Percentiles rank a stretch among this genome's conserved stretches.
phyloP scores from a whole-genome alignment of 1,284 basidiomycete species.

The Retiboletus fuscus region DNA sequence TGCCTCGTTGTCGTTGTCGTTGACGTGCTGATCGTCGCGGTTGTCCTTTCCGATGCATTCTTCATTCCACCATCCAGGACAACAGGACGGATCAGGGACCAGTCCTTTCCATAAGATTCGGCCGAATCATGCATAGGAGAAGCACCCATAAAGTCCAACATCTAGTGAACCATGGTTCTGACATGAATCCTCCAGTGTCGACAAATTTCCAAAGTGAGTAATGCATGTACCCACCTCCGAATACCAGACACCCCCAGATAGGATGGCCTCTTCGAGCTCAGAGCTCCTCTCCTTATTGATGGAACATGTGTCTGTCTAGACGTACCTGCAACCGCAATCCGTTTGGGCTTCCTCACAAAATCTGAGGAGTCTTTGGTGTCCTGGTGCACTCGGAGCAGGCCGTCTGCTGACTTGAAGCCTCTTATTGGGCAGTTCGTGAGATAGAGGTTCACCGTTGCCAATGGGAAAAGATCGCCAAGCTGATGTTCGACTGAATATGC shows the following conservation, averaged over 20 bases:
- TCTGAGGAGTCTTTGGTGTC: too few species aligned
- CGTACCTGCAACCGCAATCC: too few species aligned
- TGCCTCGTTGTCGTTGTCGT: slow-evolving; percentile 43
- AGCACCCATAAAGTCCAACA: slow-evolving; percentile 44
- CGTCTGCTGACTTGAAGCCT: slow-evolving; percentile 17
- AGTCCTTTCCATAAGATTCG: slow-evolving; percentile 45
- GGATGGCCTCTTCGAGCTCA: slow-evolving; percentile 17
- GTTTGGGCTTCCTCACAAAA: too few species aligned
- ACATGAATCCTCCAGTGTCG: not conserved
- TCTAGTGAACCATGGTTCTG: not conserved
- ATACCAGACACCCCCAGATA: slow-evolving; percentile 42
- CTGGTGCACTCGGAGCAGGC: too few species aligned
- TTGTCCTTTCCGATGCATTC: slow-evolving; percentile 27
- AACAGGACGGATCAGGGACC: slow-evolving; percentile 40
- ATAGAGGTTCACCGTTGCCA: slow-evolving; percentile 33
- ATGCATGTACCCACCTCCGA: slow-evolving; percentile 42
- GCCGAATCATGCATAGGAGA: slow-evolving; percentile 40
- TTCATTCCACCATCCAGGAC: slow-evolving; percentile 33
- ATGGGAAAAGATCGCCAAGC: slow-evolving; percentile 44
- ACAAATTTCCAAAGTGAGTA: slow-evolving; percentile 38
- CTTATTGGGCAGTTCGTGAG: slow-evolving; percentile 39
- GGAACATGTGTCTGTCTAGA: slow-evolving; percentile 39
- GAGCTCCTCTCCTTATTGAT: slow-evolving; percentile 47
- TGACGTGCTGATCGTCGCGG: slow-evolving; percentile 38
- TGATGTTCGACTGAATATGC: slow-evolving; percentile 37